phyloP scores from a whole-genome alignment of 2,329 filamentous ascomycete genomes.

The Trichocomaceae sp. region DNA sequence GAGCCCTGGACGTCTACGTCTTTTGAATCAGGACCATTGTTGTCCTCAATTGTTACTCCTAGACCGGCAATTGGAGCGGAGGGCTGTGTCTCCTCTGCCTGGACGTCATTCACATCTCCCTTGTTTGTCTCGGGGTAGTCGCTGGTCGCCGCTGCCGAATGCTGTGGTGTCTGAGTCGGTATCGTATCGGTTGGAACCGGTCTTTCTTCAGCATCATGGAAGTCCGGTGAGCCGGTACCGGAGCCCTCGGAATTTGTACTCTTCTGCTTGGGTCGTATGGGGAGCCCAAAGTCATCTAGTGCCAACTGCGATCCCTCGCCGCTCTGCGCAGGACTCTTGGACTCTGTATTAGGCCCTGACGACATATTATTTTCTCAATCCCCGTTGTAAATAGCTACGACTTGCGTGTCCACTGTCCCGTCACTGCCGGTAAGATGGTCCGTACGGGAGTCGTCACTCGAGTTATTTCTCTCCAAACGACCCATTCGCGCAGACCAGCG shows the following conservation, averaged over 20 bases:
- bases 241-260: constrained; percentile 14
- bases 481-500: constrained; percentile 3
- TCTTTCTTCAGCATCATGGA: constrained; percentile 19
- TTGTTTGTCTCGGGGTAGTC: not conserved
- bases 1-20: not conserved
- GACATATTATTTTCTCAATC: constrained; percentile 6
- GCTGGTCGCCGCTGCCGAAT: not conserved
- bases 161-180: not conserved
- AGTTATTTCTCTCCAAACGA: constrained; percentile 1
- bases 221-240: constrained; percentile 15
- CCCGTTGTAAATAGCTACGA: not conserved
- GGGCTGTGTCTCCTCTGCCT: not conserved
- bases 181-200: not conserved
- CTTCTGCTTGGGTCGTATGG: constrained; percentile 25
- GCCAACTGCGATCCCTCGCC: constrained; percentile 13
- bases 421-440: not conserved
- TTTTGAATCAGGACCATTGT: not conserved
- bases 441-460: constrained; percentile 4
- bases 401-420: not conserved
- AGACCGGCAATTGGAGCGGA: constrained; percentile 6
- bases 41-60: constrained; percentile 6
- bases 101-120: not conserved
- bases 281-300: constrained; percentile 36
- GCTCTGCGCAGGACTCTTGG: not conserved
- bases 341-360: not conserved